A percentile compares a stretch with the other conserved stretches of the same genome.
phyloP scores from a whole-genome alignment of 306 rosid genomes.

The Cucurbita pepo region DNA sequence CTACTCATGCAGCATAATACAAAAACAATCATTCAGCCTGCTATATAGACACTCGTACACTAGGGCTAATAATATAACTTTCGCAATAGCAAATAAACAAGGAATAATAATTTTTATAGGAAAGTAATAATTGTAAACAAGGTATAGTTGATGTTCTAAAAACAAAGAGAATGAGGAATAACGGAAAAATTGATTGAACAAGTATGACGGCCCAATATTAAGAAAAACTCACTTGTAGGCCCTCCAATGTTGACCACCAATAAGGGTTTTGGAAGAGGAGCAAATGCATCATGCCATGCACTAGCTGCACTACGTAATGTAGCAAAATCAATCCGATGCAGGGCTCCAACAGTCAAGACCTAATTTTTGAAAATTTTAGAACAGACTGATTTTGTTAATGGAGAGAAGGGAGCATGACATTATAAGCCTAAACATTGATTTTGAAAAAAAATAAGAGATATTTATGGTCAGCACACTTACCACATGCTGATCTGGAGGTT shows the following conservation, averaged over 20 bases:
- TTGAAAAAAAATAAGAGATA: not conserved
- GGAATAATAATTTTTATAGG: not conserved
- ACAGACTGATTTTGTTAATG: not conserved
- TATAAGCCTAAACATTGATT: conserved; percentile 4
- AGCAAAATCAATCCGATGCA: conserved; percentile 78
- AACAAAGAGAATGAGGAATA: not conserved
- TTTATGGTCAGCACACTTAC: conserved; percentile 29
- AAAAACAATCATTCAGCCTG: not conserved
- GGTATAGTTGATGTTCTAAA: not conserved
- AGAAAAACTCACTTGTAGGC: conserved; percentile 47
- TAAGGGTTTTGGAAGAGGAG: conserved; percentile 62
- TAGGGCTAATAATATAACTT: not conserved
- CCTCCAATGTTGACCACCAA: conserved; percentile 77
- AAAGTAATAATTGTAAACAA: not conserved
- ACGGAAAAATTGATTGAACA: not conserved
- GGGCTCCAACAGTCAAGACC: conserved; percentile 78
- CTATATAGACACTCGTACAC: not conserved
- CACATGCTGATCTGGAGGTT: conserved; percentile 78
- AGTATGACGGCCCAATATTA: not conserved
- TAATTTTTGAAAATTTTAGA: conserved; percentile 16
- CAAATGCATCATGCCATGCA: conserved; percentile 72
- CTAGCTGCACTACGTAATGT: conserved; percentile 71
- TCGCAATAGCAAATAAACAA: not conserved
- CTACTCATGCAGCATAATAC: not conserved
- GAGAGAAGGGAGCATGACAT: not conserved